Conservation (phyloP, 2,329 filamentous ascomycete genomes). For the Plenodomus biglobosus region DNA sequence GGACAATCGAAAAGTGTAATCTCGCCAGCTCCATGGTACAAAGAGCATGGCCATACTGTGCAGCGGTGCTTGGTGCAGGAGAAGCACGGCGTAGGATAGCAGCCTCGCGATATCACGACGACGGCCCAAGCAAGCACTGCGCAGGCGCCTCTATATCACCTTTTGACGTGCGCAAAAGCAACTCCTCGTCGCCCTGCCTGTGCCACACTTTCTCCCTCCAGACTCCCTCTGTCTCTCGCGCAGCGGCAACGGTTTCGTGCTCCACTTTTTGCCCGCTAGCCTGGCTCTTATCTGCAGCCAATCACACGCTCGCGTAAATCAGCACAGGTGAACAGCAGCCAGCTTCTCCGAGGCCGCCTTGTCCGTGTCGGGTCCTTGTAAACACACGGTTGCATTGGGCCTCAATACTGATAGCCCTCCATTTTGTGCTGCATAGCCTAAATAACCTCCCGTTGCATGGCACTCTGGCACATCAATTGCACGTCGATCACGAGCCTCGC, state of each 20-base stretch:
- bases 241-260: not conserved
- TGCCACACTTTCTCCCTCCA: not conserved
- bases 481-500: too few relatives aligned
- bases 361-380: not conserved
- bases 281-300: not conserved
- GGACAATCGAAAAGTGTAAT: not conserved
- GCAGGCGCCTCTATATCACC: not conserved
- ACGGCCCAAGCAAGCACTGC: too few relatives aligned
- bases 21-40: too few relatives aligned
- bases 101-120: too few relatives aligned
- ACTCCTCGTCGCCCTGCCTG: not conserved
- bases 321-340: not conserved
- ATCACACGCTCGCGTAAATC: not conserved
- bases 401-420: too few relatives aligned
- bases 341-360: not conserved
- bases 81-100: too few relatives aligned
- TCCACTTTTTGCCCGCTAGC: not conserved
- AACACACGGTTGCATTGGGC: not conserved
- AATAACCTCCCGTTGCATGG: too few relatives aligned
- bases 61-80: too few relatives aligned
- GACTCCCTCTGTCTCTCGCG: not conserved
- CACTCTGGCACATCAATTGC: too few relatives aligned
- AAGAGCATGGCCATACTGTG: too few relatives aligned
- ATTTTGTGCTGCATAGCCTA: too few relatives aligned
- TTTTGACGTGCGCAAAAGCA: not conserved